Base-by-base conservation (phyloP, 495 filamentous ascomycete genomes). In the Trichocladium uniseriatum region DNA sequence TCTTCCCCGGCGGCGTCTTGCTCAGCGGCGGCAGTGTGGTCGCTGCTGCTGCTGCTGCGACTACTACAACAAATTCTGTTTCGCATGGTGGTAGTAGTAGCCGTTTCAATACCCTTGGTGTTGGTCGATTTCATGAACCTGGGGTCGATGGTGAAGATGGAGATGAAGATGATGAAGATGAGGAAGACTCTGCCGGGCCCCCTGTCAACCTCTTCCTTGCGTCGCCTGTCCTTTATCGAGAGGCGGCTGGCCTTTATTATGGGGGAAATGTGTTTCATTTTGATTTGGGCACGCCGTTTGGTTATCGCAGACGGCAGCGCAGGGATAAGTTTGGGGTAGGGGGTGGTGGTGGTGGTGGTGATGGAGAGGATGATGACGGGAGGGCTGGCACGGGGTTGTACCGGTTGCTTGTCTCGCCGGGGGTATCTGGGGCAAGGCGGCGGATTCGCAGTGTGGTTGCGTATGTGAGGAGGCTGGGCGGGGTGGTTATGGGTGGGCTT, bases 201-300 rank as follows among this genome's bases (percentile, higher is more conserved):
- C 57, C 57, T 13, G 8, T 62, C 7, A 50, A 52, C 43, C 31
- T 66, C 22, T 66, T 69, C 51, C 63, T 65, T 38, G 63, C 60
- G 21, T 66, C 52, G 20, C 50, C 58, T 32, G 51, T 62, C 47
- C 54, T 67, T 42, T 60, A 66, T 38, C 56, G 58, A 27, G 61
- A 63, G 29, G 63, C 66, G 14, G 61, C 53, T 5, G 58, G 55
- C 15, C 55, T 68, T 19, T 67, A 66, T 48, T 69, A 69, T 45
- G 45, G 53, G 2, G 44, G 57, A 14, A 67, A 69, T 31, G 54
- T 49, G 11, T 66, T 67, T 45, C 58, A 55, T 19, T n/a, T 66
- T 8, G 59, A 60, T 35, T 52, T 27, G 24, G 24, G 24, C n/a
- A n/a, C n/a, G n/a, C n/a, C n/a, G n/a, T n/a, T n/a, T n/a, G n/a